Evolutionary conservation across 495 filamentous ascomycete genomes (phyloP), one percentile per base, ranked within the genome.

Genomic region (Beverwykella pulmonaria): DNA sequence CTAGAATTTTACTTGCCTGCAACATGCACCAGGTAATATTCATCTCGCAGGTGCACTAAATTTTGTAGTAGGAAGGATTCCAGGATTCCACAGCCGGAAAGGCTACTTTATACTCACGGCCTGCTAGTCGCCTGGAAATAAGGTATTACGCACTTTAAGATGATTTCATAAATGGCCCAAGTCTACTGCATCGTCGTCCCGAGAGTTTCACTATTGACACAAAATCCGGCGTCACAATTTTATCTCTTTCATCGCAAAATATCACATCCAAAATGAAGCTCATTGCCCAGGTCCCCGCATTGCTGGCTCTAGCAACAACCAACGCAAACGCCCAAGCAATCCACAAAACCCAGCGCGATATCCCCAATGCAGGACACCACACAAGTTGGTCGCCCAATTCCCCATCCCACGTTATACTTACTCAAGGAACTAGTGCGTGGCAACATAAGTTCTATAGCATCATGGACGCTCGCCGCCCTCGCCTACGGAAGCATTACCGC

Each of bases 381-480:
- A 29, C 25, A 17, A 53, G 50, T 27, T 4, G 25, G 50, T 29
- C 25, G 4, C 46, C 17, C 7, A 5, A 49, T 19, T 49, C 46
- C 17, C 46, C 17, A 19, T 19, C 5, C 46, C 46, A 49, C 5
- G 7, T 7, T 25, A 4, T 25, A 19, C 17, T 25, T 49, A 49
- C 7, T 15, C 17, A 49, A 19, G 32, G 32, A 17, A 23, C 23
- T 26, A 53, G 50, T 53, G 50, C 50, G 50, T 17, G 50, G 50
- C 50, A 53, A 53, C 50, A 53, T 53, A 19, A 53, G 50, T 26
- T 25, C 26, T 32, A 39, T 57, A 2, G 26, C 53, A 57, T 57
- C 53, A 14, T 57, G 53, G 53, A 57, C 53, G 6, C 26, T 23
- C 29, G 30, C 53, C 25, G 30, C 53, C 27, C 53, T 57, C 29